Base-by-base conservation (phyloP, 2,329 filamentous ascomycete genomes). In the Ophiostoma sp. region DNA sequence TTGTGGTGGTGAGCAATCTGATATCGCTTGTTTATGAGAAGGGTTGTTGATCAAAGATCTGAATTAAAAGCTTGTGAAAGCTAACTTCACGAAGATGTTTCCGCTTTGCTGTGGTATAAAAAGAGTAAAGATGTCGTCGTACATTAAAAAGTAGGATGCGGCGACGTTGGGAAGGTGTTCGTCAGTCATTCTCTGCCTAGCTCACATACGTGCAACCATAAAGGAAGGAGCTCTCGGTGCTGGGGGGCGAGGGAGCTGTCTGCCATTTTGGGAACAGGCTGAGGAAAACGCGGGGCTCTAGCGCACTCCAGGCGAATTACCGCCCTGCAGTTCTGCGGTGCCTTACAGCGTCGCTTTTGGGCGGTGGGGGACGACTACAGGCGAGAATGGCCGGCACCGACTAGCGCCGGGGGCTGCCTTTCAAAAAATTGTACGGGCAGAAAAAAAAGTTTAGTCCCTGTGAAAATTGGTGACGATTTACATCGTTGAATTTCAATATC, bases 151-250 rank as follows among this genome's bases (percentile, higher is more conserved):
- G 12, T 15, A 12, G 31, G 17, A n/a, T n/a, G 28, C 19, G 31
- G n/a, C 2, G 28, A 59, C 28, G 28, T 59, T 33, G 42, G 63
- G 61, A 31, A 66, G 64, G 64, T 50, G 64, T n/a, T 68, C 33
- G 42, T 71, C 69, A 71, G 52, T 70, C 25, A 59, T 39, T 72
- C 45, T 72, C 55, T 73, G 72, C 72, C 72, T 73, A 31, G 39
- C 61, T 31, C 22, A 22, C 52, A 39, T 12, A 22, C n/a, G 57
- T 45, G 39, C 61, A 55, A 22, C 1, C 19, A 11, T 22, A 25
- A 25, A n/a, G 7, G 22, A 17, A n/a, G n/a, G 59, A 55, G 9
- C n/a, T 4, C 19, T 69, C 42, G 33, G 33, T 69, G 64, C 15
- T 17, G 28, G 64, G 61, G 42, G 66, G 17, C 28, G 19, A 31